Evolutionary conservation across 2,329 filamentous ascomycete genomes (phyloP).

Genomic region (Teratosphaeria pseudoeucalypti): DNA sequence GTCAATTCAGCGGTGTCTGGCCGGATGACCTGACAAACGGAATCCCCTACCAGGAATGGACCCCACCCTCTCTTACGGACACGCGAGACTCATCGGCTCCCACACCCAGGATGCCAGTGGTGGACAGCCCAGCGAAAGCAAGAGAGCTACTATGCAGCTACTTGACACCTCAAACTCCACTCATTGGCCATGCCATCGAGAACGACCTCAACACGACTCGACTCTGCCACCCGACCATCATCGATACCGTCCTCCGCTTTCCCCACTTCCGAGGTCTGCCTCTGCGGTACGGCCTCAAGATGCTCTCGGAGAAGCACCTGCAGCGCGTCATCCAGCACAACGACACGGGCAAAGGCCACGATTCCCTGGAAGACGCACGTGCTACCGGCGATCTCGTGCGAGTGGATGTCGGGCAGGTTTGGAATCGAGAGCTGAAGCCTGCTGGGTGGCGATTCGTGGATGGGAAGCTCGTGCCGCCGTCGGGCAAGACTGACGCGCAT

Average conservation of each 20-base stretch:
- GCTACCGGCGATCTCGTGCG: conserved; percentile 80
- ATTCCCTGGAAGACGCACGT: conserved; percentile 82
- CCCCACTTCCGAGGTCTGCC: conserved; percentile 71
- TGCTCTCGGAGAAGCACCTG: conserved; percentile 59
- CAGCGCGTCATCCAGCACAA: conserved; percentile 70
- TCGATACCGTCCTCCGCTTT: conserved; percentile 79
- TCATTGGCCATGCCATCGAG: conserved; percentile 89
- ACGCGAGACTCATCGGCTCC: conserved; percentile 4
- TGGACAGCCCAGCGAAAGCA: conserved; percentile 63
- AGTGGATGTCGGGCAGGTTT: conserved; percentile 58
- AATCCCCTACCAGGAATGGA: conserved; percentile 9
- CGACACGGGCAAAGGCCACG: conserved; percentile 53
- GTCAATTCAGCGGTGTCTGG: conserved; percentile 78
- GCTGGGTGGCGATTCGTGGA: conserved; percentile 56
- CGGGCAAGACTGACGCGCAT: conserved; percentile 6
- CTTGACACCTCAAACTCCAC: conserved; percentile 64
- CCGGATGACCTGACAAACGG: conserved; percentile 47
- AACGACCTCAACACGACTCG: conserved; percentile 85
- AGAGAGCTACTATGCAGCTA: conserved; percentile 66
- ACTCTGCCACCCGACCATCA: conserved; percentile 71
- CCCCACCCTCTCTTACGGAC: conserved; percentile 6
- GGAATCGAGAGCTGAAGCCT: conserved; percentile 51
- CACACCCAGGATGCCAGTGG: conserved; percentile 50
- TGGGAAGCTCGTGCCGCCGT: conserved; percentile 27
- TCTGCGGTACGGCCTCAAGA: conserved; percentile 65